These are phyloP conservation scores for Penicillium olsonii DNA, from an alignment of 2,329 filamentous ascomycete species.

Conservation along the genomic window DNA sequence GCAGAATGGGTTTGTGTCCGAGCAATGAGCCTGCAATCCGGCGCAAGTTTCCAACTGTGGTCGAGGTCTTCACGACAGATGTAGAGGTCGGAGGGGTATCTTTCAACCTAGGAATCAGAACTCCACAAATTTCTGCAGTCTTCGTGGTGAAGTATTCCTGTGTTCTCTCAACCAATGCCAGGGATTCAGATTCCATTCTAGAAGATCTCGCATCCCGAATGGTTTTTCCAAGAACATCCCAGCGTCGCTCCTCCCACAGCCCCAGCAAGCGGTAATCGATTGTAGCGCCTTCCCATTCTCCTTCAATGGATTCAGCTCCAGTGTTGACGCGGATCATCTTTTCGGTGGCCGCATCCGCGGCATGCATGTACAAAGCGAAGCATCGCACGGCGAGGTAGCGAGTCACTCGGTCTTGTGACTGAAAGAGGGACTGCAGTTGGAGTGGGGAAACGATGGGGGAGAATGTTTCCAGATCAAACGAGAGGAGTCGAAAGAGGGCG, in stretches of 20 bases:
- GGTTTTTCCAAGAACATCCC: constrained; percentile 42
- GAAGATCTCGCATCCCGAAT: constrained; percentile 25
- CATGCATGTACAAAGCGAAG: constrained; percentile 75
- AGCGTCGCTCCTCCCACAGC: constrained; percentile 64
- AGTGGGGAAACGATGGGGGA: constrained; percentile 64
- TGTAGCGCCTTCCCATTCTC: constrained; percentile 70
- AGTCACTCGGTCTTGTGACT: constrained; percentile 58
- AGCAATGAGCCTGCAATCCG: constrained; percentile 69
- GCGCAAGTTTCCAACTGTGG: constrained; percentile 71
- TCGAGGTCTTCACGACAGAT: constrained; percentile 68
- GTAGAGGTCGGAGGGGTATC: constrained; percentile 52
- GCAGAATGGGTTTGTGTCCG: constrained; percentile 68
- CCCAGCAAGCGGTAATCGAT: constrained; percentile 78
- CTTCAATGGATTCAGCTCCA: constrained; percentile 63
- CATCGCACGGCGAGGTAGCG: constrained; percentile 81
- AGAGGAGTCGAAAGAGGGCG: constrained; percentile 75
- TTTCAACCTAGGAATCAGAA: constrained; percentile 64
- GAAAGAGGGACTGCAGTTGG: constrained; percentile 69
- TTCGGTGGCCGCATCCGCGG: constrained; percentile 77
- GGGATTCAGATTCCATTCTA: constrained; percentile 22
- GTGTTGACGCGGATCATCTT: constrained; percentile 68
- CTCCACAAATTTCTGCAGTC: constrained; percentile 65
- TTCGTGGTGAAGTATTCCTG: constrained; percentile 54
- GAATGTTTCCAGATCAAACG: constrained; percentile 71
- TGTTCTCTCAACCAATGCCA: constrained; percentile 31